Evolutionary conservation across 1,284 basidiomycete species (phyloP).

Genomic region (Sporisorium exsertum): DNA sequence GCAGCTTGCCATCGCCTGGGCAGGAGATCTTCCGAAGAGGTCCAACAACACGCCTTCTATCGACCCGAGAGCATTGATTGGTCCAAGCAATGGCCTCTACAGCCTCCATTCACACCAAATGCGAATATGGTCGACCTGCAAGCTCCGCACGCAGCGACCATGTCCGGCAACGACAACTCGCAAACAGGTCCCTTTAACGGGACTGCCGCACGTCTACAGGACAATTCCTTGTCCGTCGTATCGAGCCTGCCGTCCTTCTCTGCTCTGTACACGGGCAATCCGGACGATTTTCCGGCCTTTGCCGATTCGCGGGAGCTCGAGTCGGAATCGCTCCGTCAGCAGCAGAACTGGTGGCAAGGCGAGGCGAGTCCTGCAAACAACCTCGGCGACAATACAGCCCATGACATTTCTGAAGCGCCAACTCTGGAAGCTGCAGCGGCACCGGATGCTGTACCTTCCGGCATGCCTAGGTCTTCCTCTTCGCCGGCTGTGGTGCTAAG

Average conservation of each 20-base stretch:
- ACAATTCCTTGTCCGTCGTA: conserved; percentile 42
- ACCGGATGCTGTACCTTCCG: not conserved
- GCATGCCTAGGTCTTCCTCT: conserved; percentile 38
- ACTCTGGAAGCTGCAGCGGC: not conserved
- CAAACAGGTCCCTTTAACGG: not conserved
- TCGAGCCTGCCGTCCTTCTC: conserved; percentile 62
- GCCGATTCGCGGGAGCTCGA: conserved; percentile 52
- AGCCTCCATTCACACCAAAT: conserved; percentile 61
- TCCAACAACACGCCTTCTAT: conserved; percentile 56
- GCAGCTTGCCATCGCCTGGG: conserved; percentile 50
- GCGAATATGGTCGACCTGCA: conserved; percentile 33
- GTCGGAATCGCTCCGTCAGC: conserved; percentile 19
- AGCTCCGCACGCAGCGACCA: not conserved
- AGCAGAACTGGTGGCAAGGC: conserved; percentile 25
- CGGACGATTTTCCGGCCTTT: conserved; percentile 63
- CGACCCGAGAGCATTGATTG: conserved; percentile 50
- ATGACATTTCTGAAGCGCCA: not conserved
- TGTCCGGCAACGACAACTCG: not conserved
- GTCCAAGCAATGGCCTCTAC: conserved; percentile 46
- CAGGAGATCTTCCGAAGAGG: conserved; percentile 38
- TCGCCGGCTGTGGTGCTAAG: conserved; percentile 34
- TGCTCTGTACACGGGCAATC: conserved; percentile 54
- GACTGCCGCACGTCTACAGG: conserved; percentile 21
- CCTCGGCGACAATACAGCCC: not conserved
- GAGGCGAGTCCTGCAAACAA: not conserved